Conservation (phyloP, 257 asterid genomes). For the Salvia hispanica region DNA sequence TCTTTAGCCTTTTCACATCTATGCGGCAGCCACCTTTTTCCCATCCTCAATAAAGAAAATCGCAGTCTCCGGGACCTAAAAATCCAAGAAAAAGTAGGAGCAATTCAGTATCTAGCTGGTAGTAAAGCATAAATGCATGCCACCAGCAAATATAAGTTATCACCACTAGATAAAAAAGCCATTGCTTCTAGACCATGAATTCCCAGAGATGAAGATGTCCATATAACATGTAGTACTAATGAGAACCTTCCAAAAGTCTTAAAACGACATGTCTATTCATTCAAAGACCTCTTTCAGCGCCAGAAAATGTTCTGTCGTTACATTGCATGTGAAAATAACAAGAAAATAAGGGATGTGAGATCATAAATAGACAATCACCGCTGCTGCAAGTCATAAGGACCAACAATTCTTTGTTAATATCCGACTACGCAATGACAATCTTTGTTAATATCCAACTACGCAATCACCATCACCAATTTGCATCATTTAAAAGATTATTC, state of each 20-base stretch:
- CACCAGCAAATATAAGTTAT: too few relatives aligned
- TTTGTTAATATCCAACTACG: not conserved
- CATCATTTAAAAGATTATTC: not conserved
- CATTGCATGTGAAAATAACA: too few relatives aligned
- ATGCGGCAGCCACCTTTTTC: slow-evolving; percentile 82
- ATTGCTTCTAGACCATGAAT: too few relatives aligned
- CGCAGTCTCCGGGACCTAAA: slow-evolving; percentile 86
- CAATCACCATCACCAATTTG: not conserved
- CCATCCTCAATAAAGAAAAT: slow-evolving; percentile 92
- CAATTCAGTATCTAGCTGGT: too few relatives aligned
- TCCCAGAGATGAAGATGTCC: too few relatives aligned
- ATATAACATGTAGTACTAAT: too few relatives aligned
- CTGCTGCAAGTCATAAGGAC: not conserved
- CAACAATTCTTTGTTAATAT: not conserved
- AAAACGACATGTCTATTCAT: too few relatives aligned
- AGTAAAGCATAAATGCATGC: too few relatives aligned
- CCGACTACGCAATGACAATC: not conserved
- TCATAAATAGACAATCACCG: not conserved
- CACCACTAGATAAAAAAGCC: too few relatives aligned
- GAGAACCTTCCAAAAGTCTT: too few relatives aligned
- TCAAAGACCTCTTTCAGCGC: too few relatives aligned
- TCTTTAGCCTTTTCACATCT: slow-evolving; percentile 26
- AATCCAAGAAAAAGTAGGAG: not conserved
- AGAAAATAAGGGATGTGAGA: not conserved
- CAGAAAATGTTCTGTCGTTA: too few relatives aligned